These are phyloP conservation scores for Fusarium keratoplasticum DNA, from an alignment of 2,329 filamentous ascomycete species.

Conservation along the genomic window DNA sequence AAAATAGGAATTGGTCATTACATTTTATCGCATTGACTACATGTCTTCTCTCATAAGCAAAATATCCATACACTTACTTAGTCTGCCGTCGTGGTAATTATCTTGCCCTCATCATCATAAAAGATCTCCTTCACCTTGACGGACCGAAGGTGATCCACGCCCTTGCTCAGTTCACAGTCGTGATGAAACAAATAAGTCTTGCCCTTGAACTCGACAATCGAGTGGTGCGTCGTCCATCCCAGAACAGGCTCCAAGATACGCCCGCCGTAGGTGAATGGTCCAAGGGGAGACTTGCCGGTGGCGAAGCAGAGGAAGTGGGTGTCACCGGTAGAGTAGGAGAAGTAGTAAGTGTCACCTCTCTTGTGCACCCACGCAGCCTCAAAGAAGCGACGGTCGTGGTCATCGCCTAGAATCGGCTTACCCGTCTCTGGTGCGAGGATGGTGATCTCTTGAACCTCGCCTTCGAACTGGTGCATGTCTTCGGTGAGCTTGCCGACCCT, in stretches of 20 bases:
- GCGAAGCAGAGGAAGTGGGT: conserved; percentile 81
- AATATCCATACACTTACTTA: conserved; percentile 4
- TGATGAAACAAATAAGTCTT: conserved; percentile 83
- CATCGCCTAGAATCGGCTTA: conserved; percentile 69
- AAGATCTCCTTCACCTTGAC: conserved; percentile 82
- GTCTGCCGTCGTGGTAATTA: conserved; percentile 55
- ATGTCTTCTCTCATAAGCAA: background rate
- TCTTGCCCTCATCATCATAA: conserved; percentile 74
- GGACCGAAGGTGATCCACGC: conserved; percentile 76
- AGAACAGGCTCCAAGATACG: conserved; percentile 80
- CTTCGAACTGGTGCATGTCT: conserved; percentile 74
- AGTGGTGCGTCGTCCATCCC: conserved; percentile 87
- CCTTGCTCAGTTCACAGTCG: conserved; percentile 75
- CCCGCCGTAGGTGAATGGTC: conserved; percentile 79
- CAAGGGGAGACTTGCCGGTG: conserved; percentile 70
- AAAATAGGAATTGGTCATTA: background rate
- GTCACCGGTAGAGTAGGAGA: conserved; percentile 83
- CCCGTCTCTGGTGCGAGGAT: conserved; percentile 74
- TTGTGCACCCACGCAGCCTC: conserved; percentile 86
- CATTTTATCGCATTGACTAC: background rate
- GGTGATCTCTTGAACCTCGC: conserved; percentile 67
- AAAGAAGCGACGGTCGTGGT: conserved; percentile 82
- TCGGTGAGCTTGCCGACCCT: conserved; percentile 72
- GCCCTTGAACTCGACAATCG: conserved; percentile 78
- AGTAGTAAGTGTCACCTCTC: conserved; percentile 76